Conservation (phyloP, 768 basidiomycete genomes). For the Boletus bicolor region DNA sequence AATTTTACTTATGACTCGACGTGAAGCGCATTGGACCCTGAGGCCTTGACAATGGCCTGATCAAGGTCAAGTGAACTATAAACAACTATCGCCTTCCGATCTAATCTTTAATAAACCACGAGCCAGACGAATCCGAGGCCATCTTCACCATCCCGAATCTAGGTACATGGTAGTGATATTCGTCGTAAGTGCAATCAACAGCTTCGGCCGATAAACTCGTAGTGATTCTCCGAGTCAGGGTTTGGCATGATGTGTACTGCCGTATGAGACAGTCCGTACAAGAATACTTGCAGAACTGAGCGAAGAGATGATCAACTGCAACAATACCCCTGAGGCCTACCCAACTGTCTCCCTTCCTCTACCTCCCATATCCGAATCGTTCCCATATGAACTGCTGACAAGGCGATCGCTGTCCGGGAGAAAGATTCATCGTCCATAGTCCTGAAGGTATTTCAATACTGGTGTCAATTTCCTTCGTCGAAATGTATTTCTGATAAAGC, state of each 20-base stretch:
- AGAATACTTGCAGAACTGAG: background rate
- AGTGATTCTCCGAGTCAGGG: background rate
- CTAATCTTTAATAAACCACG: background rate
- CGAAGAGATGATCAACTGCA: too few species aligned
- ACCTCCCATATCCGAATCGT: background rate
- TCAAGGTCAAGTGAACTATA: background rate
- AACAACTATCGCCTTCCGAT: background rate
- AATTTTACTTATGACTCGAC: slow-evolving; percentile 9
- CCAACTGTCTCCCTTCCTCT: background rate
- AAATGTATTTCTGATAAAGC: background rate
- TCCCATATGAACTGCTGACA: background rate
- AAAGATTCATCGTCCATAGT: background rate
- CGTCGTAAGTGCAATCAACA: background rate
- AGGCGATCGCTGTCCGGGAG: background rate
- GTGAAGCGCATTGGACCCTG: background rate
- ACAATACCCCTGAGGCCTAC: background rate
- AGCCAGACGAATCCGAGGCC: background rate
- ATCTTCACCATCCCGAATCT: background rate
- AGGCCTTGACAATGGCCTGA: too few species aligned
- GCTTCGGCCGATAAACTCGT: background rate
- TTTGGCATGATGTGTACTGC: background rate
- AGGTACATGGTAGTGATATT: too few species aligned
- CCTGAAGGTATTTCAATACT: background rate
- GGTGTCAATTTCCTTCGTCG: background rate
- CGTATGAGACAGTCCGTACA: background rate